Evolutionary conservation across 2,329 filamentous ascomycete species (phyloP).

Genomic region (Thelonectria blattea): DNA sequence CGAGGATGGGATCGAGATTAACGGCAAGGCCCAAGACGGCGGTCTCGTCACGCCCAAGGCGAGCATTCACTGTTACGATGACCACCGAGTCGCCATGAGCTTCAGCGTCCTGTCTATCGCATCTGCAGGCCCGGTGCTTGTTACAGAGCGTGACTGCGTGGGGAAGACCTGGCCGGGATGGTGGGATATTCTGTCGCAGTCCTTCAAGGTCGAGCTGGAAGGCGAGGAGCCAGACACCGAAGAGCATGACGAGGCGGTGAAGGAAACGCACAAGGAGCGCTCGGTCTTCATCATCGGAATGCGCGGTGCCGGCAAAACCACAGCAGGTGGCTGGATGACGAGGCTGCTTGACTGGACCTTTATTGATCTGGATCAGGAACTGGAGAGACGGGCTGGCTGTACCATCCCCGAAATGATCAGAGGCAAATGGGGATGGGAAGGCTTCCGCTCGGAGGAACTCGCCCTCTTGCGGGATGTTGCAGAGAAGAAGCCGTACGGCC

Average conservation of each 20-base stretch:
- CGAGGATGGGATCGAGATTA: conserved; percentile 88
- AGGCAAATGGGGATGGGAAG: conserved; percentile 77
- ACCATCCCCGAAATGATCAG: conserved; percentile 88
- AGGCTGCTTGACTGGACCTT: conserved; percentile 77
- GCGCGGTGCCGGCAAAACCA: conserved; percentile 96
- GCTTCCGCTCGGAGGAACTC: conserved; percentile 82
- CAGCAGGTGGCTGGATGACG: conserved; percentile 85
- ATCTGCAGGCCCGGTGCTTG: conserved; percentile 72
- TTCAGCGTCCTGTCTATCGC: conserved; percentile 87
- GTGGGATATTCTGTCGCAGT: conserved; percentile 87
- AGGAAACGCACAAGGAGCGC: conserved; percentile 47
- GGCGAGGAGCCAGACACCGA: conserved; percentile 67
- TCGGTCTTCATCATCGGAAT: conserved; percentile 97
- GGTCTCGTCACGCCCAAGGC: conserved; percentile 61
- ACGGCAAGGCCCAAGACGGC: conserved; percentile 55
- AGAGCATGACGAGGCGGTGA: conserved; percentile 21
- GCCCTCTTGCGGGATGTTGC: conserved; percentile 75
- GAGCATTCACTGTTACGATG: conserved; percentile 91
- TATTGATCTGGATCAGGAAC: conserved; percentile 84
- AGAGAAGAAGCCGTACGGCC: conserved; percentile 73
- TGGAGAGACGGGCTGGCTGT: conserved; percentile 75
- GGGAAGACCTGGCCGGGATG: conserved; percentile 99
- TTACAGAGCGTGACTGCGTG: conserved; percentile 90
- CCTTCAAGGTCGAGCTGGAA: conserved; percentile 77
- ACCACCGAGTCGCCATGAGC: conserved; percentile 98